Percentiles rank a stretch among this genome's conserved stretches.
These are phyloP conservation scores for Gloeophyllum trabeum DNA, from an alignment of 768 basidiomycete species.

Conservation along the genomic window DNA sequence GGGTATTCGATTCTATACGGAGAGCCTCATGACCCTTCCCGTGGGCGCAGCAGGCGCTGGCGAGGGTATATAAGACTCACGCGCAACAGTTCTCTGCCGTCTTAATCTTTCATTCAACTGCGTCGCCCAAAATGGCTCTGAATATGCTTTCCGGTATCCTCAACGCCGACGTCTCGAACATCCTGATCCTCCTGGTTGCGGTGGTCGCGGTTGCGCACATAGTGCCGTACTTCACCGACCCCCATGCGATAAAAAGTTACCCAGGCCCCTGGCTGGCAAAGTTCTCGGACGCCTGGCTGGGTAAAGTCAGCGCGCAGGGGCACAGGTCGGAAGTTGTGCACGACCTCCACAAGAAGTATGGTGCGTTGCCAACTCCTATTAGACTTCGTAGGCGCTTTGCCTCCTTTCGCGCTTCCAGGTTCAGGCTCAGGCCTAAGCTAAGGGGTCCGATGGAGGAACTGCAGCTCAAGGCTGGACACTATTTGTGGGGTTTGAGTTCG, in stretches of 20 bases:
- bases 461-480: too few species aligned
- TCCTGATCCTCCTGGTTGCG: slow-evolving; percentile 4
- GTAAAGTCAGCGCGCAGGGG: slow-evolving; percentile 20
- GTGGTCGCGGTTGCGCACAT: slow-evolving; percentile 17
- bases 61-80: too few species aligned
- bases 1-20: background rate
- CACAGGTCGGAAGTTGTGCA: slow-evolving; percentile 24
- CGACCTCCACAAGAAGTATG: slow-evolving; percentile 26
- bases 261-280: slow-evolving; percentile 29
- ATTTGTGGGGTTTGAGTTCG: too few species aligned
- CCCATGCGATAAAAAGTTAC: slow-evolving; percentile 17
- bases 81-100: too few species aligned
- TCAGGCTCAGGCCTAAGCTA: too few species aligned
- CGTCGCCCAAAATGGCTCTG: background rate
- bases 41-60: too few species aligned
- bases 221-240: slow-evolving; percentile 22
- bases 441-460: too few species aligned
- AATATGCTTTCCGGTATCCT: background rate
- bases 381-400: too few species aligned
- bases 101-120: background rate
- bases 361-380: too few species aligned
- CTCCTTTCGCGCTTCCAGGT: too few species aligned
- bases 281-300: slow-evolving; percentile 27
- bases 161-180: background rate
- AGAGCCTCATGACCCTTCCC: background rate